Evolutionary conservation across 805 yeast genomes (phyloP).

Genomic region (Kodamaea kakaduensis): DNA sequence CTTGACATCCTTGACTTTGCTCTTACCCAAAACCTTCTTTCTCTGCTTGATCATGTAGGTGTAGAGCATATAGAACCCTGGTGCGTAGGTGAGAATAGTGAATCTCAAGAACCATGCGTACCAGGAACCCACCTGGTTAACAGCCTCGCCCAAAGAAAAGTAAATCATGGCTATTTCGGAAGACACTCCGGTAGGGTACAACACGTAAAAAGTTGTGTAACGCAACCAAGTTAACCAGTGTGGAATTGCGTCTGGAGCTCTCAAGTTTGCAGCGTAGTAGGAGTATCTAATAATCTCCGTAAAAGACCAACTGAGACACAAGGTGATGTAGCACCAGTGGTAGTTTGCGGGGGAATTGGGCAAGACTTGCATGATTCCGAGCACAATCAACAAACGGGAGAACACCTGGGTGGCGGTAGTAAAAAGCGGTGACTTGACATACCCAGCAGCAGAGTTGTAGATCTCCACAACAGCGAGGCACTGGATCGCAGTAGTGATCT

Average conservation of each 20-base stretch:
- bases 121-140: conserved; percentile 41
- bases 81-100: conserved; percentile 66
- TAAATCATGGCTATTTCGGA: conserved; percentile 72
- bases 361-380: conserved; percentile 74
- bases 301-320: conserved; percentile 83
- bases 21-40: conserved; percentile 57
- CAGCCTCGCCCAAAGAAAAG: conserved; percentile 70
- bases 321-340: conserved; percentile 59
- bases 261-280: conserved; percentile 71
- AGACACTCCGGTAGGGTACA: conserved; percentile 91
- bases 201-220: conserved; percentile 74
- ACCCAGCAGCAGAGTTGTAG: conserved; percentile 69
- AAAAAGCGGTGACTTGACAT: conserved; percentile 77
- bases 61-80: conserved; percentile 82
- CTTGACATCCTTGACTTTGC: conserved; percentile 7
- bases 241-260: conserved; percentile 51
- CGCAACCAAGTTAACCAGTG: conserved; percentile 62
- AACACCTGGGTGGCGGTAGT: conserved; percentile 87
- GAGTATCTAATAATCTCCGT: conserved; percentile 91
- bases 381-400: conserved; percentile 75
- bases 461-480: conserved; percentile 78
- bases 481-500: conserved; percentile 64
- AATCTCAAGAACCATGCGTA: conserved; percentile 54
- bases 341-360: conserved; percentile 66
- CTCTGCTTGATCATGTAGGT: conserved; percentile 89